Percentiles rank a stretch among this genome's conserved stretches.
phyloP scores from a whole-genome alignment of 352 stramenopile genomes.

The Phytophthora hybrid region DNA sequence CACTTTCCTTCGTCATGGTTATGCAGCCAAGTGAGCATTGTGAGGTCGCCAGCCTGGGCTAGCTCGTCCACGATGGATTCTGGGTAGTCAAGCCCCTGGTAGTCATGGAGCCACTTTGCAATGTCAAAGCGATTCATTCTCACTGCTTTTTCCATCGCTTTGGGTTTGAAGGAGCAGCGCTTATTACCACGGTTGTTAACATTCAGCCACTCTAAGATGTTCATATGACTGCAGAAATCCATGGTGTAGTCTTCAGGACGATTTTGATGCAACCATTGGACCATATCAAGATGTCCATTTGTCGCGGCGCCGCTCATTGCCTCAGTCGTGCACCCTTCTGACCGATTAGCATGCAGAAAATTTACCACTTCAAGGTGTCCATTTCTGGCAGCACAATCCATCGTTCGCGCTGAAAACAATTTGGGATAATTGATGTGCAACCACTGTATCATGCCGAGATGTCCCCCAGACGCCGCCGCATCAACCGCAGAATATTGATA shows the following conservation, averaged over 20 bases:
- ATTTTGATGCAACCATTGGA: neutral
- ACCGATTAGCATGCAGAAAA: constrained; percentile 1
- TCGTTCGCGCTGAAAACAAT: neutral
- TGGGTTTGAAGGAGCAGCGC: too few species aligned
- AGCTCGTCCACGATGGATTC: neutral
- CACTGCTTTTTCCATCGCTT: neutral
- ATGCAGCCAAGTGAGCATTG: neutral
- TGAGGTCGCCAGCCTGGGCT: neutral
- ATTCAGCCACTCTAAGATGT: neutral
- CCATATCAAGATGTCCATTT: neutral
- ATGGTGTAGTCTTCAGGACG: neutral
- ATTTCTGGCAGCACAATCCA: constrained; percentile 5
- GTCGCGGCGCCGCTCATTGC: neutral
- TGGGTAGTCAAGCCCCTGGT: neutral
- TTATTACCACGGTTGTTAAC: neutral
- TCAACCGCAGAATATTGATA: neutral
- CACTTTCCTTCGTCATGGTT: neutral
- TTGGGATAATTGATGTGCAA: neutral
- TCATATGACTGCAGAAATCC: neutral
- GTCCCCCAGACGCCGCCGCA: neutral
- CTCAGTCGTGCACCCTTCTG: neutral
- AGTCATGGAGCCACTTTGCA: neutral
- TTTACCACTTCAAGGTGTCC: constrained; percentile 16
- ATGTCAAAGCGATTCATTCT: neutral
- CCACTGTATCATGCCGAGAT: neutral